Evolutionary conservation across 2,329 filamentous ascomycete genomes (phyloP), one percentile per base, ranked within the genome.

Genomic region (Epichloe bromicola): DNA sequence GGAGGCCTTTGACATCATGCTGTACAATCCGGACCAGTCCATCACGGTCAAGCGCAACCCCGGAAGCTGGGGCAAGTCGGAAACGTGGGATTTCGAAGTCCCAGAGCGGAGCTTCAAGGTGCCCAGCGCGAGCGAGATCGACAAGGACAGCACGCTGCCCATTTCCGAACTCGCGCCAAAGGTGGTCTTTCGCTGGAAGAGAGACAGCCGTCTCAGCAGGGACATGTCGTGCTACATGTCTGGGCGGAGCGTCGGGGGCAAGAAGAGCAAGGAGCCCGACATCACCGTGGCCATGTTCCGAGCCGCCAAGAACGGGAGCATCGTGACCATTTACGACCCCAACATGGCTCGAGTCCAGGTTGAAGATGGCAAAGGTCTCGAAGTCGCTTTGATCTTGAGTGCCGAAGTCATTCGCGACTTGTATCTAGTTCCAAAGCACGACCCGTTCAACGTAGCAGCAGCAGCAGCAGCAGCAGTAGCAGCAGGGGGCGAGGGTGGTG

Each of bases 11-110:
- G 75, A 77, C n/a, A 76, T 97, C 39, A 85, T 91, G 60, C 81
- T 98, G 3, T 97, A 96, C 74, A 93, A 95, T 64, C 93, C 93
- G 0, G 91, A 97, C 64, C 88, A 93, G 66, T 78, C 85, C 59
- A 73, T 97, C 19, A 60, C 74, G 1, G 78, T 97, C 37, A 82
- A 78, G 59, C 78, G 83, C 60, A 80, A 85, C 58, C 76, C 83
- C 40, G 84, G 86, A 36, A 82, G 83, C 54, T 95, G 89, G 85
- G 89, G 85, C 55, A 84, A 82, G 54, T 83, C 82, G 14, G 81
- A 88, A 49, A 79, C 80, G 50, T 98, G 91, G 84, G 88, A 93
- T 56, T 97, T 98, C 67, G 87, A 91, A 65, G 83, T 98, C 68
- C 93, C 93, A 0, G 82, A 90, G 62, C 83, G 82, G 53, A 86